Conservation (phyloP, 345 rosid genomes). For the Pseudoturritis turrita region DNA sequence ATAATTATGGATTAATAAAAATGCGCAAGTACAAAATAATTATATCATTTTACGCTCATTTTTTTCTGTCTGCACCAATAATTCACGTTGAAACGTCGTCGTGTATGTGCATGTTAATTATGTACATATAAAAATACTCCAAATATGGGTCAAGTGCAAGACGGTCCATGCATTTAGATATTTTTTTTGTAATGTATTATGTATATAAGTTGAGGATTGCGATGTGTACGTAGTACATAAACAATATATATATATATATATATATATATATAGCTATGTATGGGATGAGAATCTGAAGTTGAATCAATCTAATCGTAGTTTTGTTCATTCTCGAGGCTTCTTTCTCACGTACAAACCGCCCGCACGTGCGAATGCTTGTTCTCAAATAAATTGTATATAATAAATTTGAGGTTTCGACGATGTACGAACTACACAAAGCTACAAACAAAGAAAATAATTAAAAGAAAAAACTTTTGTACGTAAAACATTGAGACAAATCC, state of each 20-base stretch:
- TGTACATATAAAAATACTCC: background rate
- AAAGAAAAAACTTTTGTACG: constrained; percentile 2
- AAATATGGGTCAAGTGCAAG: constrained; percentile 12
- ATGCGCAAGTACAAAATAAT: background rate
- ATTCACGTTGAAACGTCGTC: constrained; percentile 7
- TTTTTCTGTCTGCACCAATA: background rate
- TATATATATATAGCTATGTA: background rate
- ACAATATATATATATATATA: background rate
- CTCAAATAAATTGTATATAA: background rate
- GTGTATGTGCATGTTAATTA: background rate
- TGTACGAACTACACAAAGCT: constrained; percentile 23
- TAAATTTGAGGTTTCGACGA: background rate
- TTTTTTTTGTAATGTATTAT: background rate
- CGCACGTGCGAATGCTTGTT: constrained; percentile 20
- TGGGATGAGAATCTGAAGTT: constrained; percentile 12
- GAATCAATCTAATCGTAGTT: constrained; percentile 20
- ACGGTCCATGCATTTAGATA: constrained; percentile 22
- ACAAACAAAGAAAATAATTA: constrained; percentile 5
- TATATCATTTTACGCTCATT: background rate
- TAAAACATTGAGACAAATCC: constrained; percentile 18
- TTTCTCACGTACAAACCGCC: constrained; percentile 9
- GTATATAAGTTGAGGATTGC: background rate
- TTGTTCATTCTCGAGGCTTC: constrained; percentile 14
- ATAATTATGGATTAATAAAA: background rate
- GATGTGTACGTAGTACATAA: constrained; percentile 11